Conservation (phyloP, 2,329 filamentous ascomycete species). For the Zarea fungicola region DNA sequence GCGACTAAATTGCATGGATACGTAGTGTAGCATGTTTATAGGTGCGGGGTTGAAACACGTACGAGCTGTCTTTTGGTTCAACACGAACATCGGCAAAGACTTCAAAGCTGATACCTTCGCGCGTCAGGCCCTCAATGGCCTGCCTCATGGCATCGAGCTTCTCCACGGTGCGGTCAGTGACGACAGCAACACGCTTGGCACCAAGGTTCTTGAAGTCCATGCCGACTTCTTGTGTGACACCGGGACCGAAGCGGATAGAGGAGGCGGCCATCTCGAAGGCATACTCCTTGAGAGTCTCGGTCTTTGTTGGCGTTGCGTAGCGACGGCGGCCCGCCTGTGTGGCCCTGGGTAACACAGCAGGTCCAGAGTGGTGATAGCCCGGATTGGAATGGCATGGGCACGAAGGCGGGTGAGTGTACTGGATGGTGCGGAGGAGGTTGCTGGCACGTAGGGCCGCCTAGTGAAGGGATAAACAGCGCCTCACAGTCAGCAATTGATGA, state of each 20-base stretch:
- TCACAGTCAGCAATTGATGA: not conserved
- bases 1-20: slow-evolving; percentile 5
- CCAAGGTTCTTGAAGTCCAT: slow-evolving; percentile 97
- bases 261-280: slow-evolving; percentile 98
- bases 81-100: slow-evolving; percentile 77
- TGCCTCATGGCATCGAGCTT: slow-evolving; percentile 86
- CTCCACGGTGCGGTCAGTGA: slow-evolving; percentile 79
- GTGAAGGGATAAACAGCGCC: not conserved
- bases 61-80: slow-evolving; percentile 94
- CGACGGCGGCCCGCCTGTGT: slow-evolving; percentile 35
- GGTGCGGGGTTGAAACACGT: no score
- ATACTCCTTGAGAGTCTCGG: slow-evolving; percentile 76
- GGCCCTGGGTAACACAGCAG: slow-evolving; percentile 49
- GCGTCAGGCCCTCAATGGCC: slow-evolving; percentile 71
- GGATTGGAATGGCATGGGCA: slow-evolving; percentile 95
- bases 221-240: slow-evolving; percentile 89
- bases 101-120: slow-evolving; percentile 73
- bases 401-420: slow-evolving; percentile 78
- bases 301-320: slow-evolving; percentile 65
- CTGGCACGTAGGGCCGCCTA: slow-evolving; percentile 60
- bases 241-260: slow-evolving; percentile 88
- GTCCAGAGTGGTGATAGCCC: slow-evolving; percentile 62
- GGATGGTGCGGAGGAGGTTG: slow-evolving; percentile 79
- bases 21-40: no score
- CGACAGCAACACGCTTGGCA: slow-evolving; percentile 80